phyloP scores from a whole-genome alignment of 306 rosid genomes.

The Sphenostylis stenocarpa region DNA sequence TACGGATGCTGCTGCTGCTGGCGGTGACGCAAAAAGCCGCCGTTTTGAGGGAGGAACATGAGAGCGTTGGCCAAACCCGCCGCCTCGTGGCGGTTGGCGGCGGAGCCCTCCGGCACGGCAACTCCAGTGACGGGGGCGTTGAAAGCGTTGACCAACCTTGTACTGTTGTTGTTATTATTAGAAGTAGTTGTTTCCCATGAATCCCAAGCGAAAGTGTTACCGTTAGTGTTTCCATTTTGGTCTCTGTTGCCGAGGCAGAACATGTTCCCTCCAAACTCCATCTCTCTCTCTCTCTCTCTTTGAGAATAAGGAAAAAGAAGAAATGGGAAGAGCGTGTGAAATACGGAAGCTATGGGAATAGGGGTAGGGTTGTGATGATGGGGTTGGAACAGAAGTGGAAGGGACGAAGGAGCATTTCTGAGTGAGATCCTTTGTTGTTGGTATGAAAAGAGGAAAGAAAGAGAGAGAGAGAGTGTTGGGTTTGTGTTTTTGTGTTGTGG shows the following conservation, averaged over 20 bases:
- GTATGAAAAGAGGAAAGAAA: slow-evolving; percentile 32
- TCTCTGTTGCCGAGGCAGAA: slow-evolving; percentile 52
- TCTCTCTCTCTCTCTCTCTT: too few species aligned
- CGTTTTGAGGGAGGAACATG: slow-evolving; percentile 27
- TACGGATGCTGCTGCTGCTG: slow-evolving; percentile 21
- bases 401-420: slow-evolving; percentile 9
- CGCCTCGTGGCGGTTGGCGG: not conserved
- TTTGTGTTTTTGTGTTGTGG: not conserved
- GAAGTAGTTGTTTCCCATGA: slow-evolving; percentile 45
- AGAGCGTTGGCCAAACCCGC: slow-evolving; percentile 31
- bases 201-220: slow-evolving; percentile 47
- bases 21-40: not conserved
- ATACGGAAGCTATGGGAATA: not conserved
- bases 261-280: slow-evolving; percentile 55
- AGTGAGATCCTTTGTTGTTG: slow-evolving; percentile 14
- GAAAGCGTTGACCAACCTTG: slow-evolving; percentile 25
- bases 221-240: slow-evolving; percentile 40
- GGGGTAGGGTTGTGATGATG: not conserved
- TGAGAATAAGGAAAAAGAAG: not conserved
- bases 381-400: slow-evolving; percentile 15
- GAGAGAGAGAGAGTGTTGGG: not conserved
- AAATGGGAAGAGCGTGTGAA: not conserved
- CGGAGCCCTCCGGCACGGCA: not conserved
- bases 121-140: not conserved
- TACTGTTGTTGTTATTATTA: not conserved